These are phyloP conservation scores for Harrya chromipes DNA, from an alignment of 768 basidiomycete species.

Conservation along the genomic window DNA sequence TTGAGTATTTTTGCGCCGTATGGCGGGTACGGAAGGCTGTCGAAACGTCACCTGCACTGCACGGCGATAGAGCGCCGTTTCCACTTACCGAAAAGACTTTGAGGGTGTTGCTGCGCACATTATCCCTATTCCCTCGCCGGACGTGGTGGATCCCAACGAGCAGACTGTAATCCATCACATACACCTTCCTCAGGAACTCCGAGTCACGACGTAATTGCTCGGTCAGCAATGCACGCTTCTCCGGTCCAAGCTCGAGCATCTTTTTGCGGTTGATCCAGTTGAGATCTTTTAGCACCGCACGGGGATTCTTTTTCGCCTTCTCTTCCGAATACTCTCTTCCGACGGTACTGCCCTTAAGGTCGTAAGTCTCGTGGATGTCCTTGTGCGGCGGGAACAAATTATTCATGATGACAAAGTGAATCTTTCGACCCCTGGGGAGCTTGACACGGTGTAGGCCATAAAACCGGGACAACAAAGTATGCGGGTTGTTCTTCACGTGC, in stretches of 20 bases:
- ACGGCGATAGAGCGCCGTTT: not conserved
- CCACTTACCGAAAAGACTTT: conserved; percentile 84
- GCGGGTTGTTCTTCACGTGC: conserved; percentile 87
- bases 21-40: conserved; percentile 68
- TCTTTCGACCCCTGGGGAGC: conserved; percentile 88
- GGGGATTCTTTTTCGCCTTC: conserved; percentile 68
- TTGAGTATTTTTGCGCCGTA: conserved; percentile 59
- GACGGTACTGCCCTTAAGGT: conserved; percentile 92
- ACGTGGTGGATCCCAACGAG: conserved; percentile 94
- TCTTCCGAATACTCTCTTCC: conserved; percentile 88
- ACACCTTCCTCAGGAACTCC: conserved; percentile 75
- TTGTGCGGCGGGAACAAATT: conserved; percentile 97
- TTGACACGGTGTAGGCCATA: conserved; percentile 98
- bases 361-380: conserved; percentile 97
- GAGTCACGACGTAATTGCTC: conserved; percentile 90
- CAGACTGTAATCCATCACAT: conserved; percentile 96
- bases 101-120: conserved; percentile 84
- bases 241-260: conserved; percentile 87
- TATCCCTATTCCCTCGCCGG: conserved; percentile 87
- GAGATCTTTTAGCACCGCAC: conserved; percentile 91
- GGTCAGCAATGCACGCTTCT: conserved; percentile 85
- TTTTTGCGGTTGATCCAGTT: conserved; percentile 90
- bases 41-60: conserved; percentile 1
- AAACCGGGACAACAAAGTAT: conserved; percentile 90
- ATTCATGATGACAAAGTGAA: conserved; percentile 99